phyloP scores from a whole-genome alignment of 2,329 filamentous ascomycete genomes.

The Aschersonia sp. region DNA sequence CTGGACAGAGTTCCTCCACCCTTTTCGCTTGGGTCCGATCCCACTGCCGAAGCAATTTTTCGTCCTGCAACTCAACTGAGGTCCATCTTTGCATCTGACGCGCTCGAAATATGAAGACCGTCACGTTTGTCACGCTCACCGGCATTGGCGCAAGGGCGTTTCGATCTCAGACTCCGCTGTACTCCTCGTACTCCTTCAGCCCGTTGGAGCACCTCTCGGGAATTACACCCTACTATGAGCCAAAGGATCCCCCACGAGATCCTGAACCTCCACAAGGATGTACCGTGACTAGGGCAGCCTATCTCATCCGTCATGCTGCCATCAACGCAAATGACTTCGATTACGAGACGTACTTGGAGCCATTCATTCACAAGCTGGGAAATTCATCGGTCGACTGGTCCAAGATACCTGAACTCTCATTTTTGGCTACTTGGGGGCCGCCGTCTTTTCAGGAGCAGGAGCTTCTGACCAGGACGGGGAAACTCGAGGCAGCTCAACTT shows the following conservation, averaged over 20 bases:
- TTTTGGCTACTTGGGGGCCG: conserved; percentile 39
- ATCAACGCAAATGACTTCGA: conserved; percentile 48
- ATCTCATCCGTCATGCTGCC: conserved; percentile 43
- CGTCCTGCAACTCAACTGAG: too few species aligned
- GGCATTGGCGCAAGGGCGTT: conserved; percentile 1
- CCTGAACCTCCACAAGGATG: conserved; percentile 30
- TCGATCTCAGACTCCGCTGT: conserved; percentile 14
- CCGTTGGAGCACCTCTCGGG: conserved; percentile 39
- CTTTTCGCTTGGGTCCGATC: too few species aligned
- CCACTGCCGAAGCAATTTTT: too few species aligned
- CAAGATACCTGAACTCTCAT: conserved; percentile 37
- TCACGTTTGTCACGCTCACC: neutral
- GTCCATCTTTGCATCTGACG: too few species aligned
- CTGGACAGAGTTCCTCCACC: too few species aligned
- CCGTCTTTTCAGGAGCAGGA: conserved; percentile 43
- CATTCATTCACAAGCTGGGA: conserved; percentile 40
- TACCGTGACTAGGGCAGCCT: conserved; percentile 34
- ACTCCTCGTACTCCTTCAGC: conserved; percentile 35
- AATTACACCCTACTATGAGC: conserved; percentile 43
- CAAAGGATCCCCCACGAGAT: conserved; percentile 26
- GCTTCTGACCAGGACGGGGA: conserved; percentile 46
- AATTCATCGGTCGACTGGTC: conserved; percentile 46
- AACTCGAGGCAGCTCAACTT: conserved; percentile 43
- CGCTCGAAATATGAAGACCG: neutral
- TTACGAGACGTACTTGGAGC: conserved; percentile 41